phyloP scores from a whole-genome alignment of 148 eudicot species.

The Nepenthes mirabilis region DNA sequence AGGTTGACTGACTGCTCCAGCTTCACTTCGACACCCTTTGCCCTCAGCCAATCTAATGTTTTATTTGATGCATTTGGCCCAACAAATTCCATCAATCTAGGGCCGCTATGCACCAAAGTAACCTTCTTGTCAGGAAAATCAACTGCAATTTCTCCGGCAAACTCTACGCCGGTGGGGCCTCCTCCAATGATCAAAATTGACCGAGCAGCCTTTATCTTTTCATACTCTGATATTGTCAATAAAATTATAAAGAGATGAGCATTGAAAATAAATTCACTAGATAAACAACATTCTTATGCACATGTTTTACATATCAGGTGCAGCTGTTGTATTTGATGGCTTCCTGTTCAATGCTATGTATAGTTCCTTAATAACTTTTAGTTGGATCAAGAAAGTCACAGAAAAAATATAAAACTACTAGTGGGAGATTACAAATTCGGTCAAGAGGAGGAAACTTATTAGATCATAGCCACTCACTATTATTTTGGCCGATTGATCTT shows the following conservation, averaged over 20 bases:
- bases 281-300: neutral
- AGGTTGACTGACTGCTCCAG: constrained; percentile 25
- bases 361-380: too few relatives aligned
- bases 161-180: constrained; percentile 54
- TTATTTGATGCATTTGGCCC: constrained; percentile 34
- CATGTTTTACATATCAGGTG: neutral
- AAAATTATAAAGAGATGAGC: neutral
- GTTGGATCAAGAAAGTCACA: too few relatives aligned
- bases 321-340: too few relatives aligned
- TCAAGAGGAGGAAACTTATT: too few relatives aligned
- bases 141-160: constrained; percentile 42
- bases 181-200: constrained; percentile 46
- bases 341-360: too few relatives aligned
- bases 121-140: constrained; percentile 43
- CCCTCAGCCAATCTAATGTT: constrained; percentile 34
- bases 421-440: too few relatives aligned
- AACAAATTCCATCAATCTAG: constrained; percentile 37
- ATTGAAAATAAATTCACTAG: too few relatives aligned
- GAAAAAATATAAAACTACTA: too few relatives aligned
- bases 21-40: constrained; percentile 37
- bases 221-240: constrained; percentile 24
- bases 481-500: too few relatives aligned
- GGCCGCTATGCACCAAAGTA: constrained; percentile 34
- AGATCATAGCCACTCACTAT: too few relatives aligned
- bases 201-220: constrained; percentile 24